Percentiles rank a stretch among this genome's conserved stretches.
Conservation (phyloP, 345 rosid genomes). For the Clarkia xantiana region DNA sequence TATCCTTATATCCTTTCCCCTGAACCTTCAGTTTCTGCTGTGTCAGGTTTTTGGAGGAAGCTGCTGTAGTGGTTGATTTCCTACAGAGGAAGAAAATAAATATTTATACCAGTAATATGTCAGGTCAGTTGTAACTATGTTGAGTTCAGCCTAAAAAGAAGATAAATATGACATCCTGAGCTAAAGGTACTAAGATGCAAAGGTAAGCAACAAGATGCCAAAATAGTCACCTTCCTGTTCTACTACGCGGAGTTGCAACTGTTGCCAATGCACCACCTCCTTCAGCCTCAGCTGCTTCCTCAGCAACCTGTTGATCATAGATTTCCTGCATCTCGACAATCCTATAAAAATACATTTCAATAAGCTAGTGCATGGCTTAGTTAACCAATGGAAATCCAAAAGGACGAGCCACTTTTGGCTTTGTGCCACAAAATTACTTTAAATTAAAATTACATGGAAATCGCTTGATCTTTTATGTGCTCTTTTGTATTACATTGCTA, state of each 20-base stretch:
- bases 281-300: slow-evolving; percentile 99
- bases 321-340: slow-evolving; percentile 99
- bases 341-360: slow-evolving; percentile 19
- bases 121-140: too few relatives aligned
- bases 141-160: too few relatives aligned
- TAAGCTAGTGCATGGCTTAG: neutral
- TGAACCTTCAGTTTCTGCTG: slow-evolving; percentile 72
- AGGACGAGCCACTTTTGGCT: too few relatives aligned
- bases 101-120: slow-evolving; percentile 1
- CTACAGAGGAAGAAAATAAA: slow-evolving; percentile 16
- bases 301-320: slow-evolving; percentile 91
- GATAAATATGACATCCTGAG: neutral
- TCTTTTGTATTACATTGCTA: too few relatives aligned
- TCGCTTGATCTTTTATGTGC: too few relatives aligned
- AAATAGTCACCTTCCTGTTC: slow-evolving; percentile 62
- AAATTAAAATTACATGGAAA: too few relatives aligned
- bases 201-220: neutral
- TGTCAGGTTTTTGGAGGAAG: slow-evolving; percentile 45
- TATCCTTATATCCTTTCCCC: slow-evolving; percentile 93
- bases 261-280: slow-evolving; percentile 89
- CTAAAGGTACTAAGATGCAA: too few relatives aligned
- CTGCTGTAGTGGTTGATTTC: slow-evolving; percentile 31
- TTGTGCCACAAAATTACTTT: too few relatives aligned
- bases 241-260: slow-evolving; percentile 65
- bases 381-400: too few relatives aligned